These are phyloP conservation scores for Carex arenaria DNA, from an alignment of 202 grass and related monocot genomes.

Conservation along the genomic window DNA sequence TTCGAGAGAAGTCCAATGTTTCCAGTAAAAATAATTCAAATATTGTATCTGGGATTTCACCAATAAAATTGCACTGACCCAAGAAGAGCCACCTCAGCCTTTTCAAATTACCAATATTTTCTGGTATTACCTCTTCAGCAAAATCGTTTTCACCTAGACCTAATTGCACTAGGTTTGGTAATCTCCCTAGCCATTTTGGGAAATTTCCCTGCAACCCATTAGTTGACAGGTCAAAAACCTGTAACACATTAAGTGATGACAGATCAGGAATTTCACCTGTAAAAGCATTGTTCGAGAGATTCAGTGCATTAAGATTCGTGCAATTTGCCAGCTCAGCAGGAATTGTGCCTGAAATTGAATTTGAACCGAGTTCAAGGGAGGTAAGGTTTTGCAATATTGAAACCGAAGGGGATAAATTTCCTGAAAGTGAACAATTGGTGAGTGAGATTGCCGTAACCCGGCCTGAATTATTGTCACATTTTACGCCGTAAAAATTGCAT, in stretches of 20 bases:
- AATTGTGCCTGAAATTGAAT: constrained; percentile 61
- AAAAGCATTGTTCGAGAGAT: constrained; percentile 72
- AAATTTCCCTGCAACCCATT: constrained; percentile 68
- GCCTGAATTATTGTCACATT: constrained; percentile 43
- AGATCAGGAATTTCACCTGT: constrained; percentile 66
- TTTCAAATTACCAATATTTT: constrained; percentile 73
- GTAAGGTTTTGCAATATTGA: constrained; percentile 48
- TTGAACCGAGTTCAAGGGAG: constrained; percentile 57
- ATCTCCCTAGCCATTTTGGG: constrained; percentile 54
- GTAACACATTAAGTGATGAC: constrained; percentile 49
- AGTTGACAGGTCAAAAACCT: constrained; percentile 83
- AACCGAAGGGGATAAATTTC: constrained; percentile 67
- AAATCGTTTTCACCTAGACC: constrained; percentile 86
- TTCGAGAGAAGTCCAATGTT: constrained; percentile 84
- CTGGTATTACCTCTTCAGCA: constrained; percentile 47
- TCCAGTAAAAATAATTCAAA: constrained; percentile 58
- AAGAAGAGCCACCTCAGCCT: constrained; percentile 83
- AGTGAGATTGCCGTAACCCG: constrained; percentile 65
- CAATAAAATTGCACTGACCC: constrained; percentile 74
- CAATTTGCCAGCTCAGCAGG: constrained; percentile 56
- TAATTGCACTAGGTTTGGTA: constrained; percentile 46
- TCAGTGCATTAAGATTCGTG: constrained; percentile 67
- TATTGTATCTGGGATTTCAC: constrained; percentile 58
- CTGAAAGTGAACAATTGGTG: constrained; percentile 61
- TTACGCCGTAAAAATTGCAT: constrained; percentile 69